These are phyloP conservation scores for Trichoderma endophyticum DNA, from an alignment of 2,329 filamentous ascomycete species.

Conservation along the genomic window DNA sequence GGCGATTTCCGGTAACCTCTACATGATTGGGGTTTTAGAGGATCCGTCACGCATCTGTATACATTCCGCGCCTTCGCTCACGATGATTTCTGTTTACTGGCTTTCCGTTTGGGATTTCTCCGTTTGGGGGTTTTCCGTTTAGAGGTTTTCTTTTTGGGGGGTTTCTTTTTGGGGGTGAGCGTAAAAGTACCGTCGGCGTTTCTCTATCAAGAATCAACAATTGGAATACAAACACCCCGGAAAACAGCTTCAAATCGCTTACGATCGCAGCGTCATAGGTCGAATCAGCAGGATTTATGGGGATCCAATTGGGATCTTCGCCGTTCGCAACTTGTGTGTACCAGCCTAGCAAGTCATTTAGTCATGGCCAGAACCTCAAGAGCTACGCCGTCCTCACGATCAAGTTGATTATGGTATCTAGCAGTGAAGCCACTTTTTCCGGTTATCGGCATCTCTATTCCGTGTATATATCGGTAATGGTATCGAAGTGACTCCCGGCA, in stretches of 20 bases:
- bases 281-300: neutral
- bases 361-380: neutral
- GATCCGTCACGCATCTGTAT: neutral
- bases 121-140: too few relatives aligned
- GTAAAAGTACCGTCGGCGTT: neutral
- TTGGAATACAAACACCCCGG: neutral
- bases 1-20: neutral
- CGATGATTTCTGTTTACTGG: too few relatives aligned
- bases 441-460: neutral
- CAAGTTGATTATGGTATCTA: neutral
- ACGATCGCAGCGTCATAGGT: too few relatives aligned
- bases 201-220: neutral
- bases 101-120: too few relatives aligned
- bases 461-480: neutral
- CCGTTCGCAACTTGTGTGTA: neutral
- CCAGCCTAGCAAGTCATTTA: neutral
- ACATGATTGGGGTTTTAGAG: neutral
- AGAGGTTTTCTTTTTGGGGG: too few relatives aligned
- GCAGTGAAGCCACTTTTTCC: neutral
- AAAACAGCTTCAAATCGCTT: neutral
- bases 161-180: too few relatives aligned
- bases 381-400: neutral
- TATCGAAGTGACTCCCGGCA: neutral
- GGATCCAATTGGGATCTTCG: neutral
- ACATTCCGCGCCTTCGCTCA: neutral